A percentile compares a stretch with the other conserved stretches of the same genome.
Evolutionary conservation across 1,284 basidiomycete species (phyloP).

Genomic region (Ganoderma leucocontextum): DNA sequence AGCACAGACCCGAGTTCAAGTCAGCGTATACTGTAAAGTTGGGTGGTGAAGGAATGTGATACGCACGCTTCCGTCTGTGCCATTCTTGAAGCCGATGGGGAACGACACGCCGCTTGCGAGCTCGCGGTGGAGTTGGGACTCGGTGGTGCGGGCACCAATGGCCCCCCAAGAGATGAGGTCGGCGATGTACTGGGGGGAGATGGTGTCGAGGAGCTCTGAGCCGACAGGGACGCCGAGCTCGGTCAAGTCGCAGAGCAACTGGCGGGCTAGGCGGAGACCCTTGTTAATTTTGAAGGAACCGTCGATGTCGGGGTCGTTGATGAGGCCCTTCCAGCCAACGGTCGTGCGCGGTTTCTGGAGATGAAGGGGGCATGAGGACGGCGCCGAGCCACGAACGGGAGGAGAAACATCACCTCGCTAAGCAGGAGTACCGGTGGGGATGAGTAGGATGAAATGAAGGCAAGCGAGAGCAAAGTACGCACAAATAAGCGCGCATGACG

Average conservation of each 20-base stretch:
- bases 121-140: conserved; percentile 93
- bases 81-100: conserved; percentile 99
- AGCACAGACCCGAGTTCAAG: not conserved
- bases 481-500: conserved; percentile 98
- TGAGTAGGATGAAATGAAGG: conserved; percentile 25
- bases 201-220: conserved; percentile 94
- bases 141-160: conserved; percentile 96
- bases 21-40: not conserved
- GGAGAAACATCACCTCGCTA: conserved; percentile 56
- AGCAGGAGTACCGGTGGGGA: conserved; percentile 13
- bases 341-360: conserved; percentile 86
- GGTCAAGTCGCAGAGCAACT: conserved; percentile 91
- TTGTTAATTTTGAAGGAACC: conserved; percentile 98
- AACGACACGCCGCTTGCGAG: conserved; percentile 90
- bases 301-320: conserved; percentile 93
- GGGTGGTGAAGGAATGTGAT: not conserved
- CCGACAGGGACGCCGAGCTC: conserved; percentile 92
- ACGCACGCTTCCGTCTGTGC: conserved; percentile 90
- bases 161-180: conserved; percentile 96
- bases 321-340: conserved; percentile 89
- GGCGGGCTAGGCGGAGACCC: conserved; percentile 87
- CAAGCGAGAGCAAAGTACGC: conserved; percentile 42
- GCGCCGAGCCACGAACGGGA: not conserved
- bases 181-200: conserved; percentile 86
- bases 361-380: conserved; percentile 9